Conservation (phyloP, 2,329 filamentous ascomycete species). For the Zymoseptoria passerinii region DNA sequence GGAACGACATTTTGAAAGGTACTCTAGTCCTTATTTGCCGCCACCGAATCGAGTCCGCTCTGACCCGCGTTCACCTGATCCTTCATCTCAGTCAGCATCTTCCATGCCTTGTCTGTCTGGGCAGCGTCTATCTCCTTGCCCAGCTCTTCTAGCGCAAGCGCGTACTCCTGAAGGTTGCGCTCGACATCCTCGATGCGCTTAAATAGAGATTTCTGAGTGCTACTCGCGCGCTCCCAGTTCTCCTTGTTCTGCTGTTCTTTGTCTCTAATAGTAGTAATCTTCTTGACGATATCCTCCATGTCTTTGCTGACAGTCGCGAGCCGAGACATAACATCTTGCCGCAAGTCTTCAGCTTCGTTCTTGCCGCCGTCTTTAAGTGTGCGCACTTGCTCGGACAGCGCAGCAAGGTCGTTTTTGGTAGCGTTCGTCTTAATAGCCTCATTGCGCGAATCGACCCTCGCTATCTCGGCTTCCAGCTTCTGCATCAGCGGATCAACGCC, state of each 20-base stretch:
- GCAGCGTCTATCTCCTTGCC: slow-evolving; percentile 14
- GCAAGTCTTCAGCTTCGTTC: slow-evolving; percentile 6
- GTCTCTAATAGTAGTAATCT: slow-evolving; percentile 12
- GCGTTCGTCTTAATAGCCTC: slow-evolving; percentile 3
- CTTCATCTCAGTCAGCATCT: slow-evolving; percentile 11
- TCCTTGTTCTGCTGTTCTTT: slow-evolving; percentile 6
- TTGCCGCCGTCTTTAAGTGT: slow-evolving; percentile 2
- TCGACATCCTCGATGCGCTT: slow-evolving; percentile 18
- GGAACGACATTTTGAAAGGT: too few relatives aligned
- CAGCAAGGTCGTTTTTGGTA: slow-evolving; percentile 6
- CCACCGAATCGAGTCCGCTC: slow-evolving; percentile 10
- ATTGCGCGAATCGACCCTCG: slow-evolving; percentile 3
- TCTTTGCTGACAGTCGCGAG: slow-evolving; percentile 8
- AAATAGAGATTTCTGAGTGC: slow-evolving; percentile 17
- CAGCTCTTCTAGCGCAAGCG: slow-evolving; percentile 15
- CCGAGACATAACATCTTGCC: slow-evolving; percentile 9
- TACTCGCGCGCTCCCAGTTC: slow-evolving; percentile 11
- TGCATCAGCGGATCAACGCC: slow-evolving; percentile 18
- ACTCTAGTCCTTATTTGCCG: slow-evolving; percentile 2
- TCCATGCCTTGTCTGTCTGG: slow-evolving; percentile 10
- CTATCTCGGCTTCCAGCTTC: slow-evolving; percentile 24
- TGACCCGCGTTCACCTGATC: slow-evolving; percentile 11
- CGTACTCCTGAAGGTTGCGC: slow-evolving; percentile 11
- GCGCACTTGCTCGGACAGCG: slow-evolving; percentile 13
- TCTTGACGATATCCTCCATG: slow-evolving; percentile 12